phyloP scores from a whole-genome alignment of 2,329 filamentous ascomycete genomes.

The Ophiobolus disseminans region DNA sequence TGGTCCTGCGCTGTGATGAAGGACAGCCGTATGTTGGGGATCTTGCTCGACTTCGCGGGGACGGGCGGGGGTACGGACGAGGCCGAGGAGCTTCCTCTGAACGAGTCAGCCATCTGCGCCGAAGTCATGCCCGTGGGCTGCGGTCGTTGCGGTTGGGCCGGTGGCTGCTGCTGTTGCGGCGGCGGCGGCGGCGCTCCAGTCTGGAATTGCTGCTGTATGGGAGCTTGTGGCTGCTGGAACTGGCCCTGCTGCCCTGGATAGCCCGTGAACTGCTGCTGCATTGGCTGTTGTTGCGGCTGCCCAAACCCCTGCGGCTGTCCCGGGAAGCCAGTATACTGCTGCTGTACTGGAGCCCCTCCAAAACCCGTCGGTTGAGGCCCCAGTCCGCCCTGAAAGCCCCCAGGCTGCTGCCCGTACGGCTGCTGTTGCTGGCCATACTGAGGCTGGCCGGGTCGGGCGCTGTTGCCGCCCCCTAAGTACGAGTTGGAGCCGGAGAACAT shows the following conservation, averaged over 20 bases:
- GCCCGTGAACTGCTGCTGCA: conserved; percentile 55
- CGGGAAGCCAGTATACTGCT: conserved; percentile 58
- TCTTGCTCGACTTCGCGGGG: conserved; percentile 74
- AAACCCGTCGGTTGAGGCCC: conserved; percentile 61
- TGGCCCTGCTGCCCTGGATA: conserved; percentile 54
- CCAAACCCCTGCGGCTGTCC: conserved; percentile 53
- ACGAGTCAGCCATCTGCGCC: conserved; percentile 69
- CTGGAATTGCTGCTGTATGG: conserved; percentile 52
- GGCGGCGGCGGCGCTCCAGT: conserved; percentile 61
- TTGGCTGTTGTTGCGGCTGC: conserved; percentile 56
- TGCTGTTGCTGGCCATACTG: conserved; percentile 55
- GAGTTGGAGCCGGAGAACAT: conserved; percentile 95
- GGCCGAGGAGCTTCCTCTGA: conserved; percentile 49
- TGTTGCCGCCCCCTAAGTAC: conserved; percentile 80
- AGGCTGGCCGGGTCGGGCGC: conserved; percentile 69
- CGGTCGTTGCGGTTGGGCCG: conserved; percentile 54
- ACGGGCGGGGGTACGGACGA: conserved; percentile 63
- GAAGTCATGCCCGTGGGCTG: conserved; percentile 69
- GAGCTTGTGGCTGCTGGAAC: conserved; percentile 62
- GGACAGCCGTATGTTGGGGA: conserved; percentile 90
- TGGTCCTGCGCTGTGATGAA: conserved; percentile 97
- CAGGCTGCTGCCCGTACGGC: conserved; percentile 63
- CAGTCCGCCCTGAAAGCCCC: conserved; percentile 57
- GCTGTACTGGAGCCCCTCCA: conserved; percentile 57
- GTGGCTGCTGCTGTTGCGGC: conserved; percentile 65